Conservation (phyloP, 352 stramenopile genomes). For the Globisporangium okanoganense region DNA sequence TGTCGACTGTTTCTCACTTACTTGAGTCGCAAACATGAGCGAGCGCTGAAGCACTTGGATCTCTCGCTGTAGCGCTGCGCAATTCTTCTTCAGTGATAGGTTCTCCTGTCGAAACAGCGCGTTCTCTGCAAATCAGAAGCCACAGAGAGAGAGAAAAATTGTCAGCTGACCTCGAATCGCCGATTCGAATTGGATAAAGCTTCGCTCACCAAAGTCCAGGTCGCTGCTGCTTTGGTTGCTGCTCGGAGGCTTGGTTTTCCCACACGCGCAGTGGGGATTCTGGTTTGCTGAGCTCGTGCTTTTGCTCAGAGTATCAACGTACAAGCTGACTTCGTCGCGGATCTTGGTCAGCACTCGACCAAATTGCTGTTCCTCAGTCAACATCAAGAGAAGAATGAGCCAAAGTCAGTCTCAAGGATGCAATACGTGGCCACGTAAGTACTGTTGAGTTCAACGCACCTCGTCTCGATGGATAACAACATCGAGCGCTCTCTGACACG, state of each 20-base stretch:
- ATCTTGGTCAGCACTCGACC: slow-evolving; percentile 48
- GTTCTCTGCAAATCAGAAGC: slow-evolving; percentile 25
- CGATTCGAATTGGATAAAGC: neutral
- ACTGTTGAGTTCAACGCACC: slow-evolving; percentile 19
- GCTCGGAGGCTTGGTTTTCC: neutral
- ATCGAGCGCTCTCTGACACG: slow-evolving; percentile 49
- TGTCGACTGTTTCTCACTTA: neutral
- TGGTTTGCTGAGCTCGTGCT: neutral
- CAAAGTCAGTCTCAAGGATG: neutral
- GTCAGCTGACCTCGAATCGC: neutral
- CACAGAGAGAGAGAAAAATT: neutral
- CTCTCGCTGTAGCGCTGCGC: slow-evolving; percentile 43
- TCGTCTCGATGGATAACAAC: slow-evolving; percentile 55
- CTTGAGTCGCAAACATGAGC: slow-evolving; percentile 15
- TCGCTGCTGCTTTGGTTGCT: slow-evolving; percentile 21
- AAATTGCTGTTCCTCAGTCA: slow-evolving; percentile 31
- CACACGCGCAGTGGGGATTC: neutral
- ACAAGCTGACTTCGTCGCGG: slow-evolving; percentile 56
- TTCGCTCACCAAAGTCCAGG: slow-evolving; percentile 17
- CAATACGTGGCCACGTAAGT: too few species aligned
- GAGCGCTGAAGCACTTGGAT: slow-evolving; percentile 42
- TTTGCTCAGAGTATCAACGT: slow-evolving; percentile 28
- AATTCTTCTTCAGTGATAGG: slow-evolving; percentile 42
- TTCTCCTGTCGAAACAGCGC: slow-evolving; percentile 54
- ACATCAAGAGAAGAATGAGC: neutral